Evolutionary conservation across 2,329 filamentous ascomycete genomes (phyloP).

Genomic region (Ophiocordyceps unilateralis): DNA sequence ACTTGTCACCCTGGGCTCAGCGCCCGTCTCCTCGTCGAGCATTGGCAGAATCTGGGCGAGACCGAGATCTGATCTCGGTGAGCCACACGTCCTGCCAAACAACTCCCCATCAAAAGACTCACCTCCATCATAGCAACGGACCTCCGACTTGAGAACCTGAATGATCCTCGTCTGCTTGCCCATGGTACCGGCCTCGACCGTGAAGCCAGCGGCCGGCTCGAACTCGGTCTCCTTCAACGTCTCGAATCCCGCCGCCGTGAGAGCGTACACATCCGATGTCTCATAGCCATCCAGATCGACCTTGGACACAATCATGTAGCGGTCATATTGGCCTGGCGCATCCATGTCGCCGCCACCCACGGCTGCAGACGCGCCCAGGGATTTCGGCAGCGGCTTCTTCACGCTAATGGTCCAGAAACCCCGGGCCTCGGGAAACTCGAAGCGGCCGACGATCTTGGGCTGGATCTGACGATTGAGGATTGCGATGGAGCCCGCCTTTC

Average conservation of each 20-base stretch:
- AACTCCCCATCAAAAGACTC: slow-evolving; percentile 17
- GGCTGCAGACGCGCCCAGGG: slow-evolving; percentile 30
- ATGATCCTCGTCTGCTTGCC: slow-evolving; percentile 68
- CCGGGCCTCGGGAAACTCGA: slow-evolving; percentile 55
- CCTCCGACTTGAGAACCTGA: slow-evolving; percentile 72
- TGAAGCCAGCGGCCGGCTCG: slow-evolving; percentile 73
- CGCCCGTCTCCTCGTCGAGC: slow-evolving; percentile 76
- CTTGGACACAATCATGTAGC: slow-evolving; percentile 72
- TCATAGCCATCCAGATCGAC: slow-evolving; percentile 51
- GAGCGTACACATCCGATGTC: slow-evolving; percentile 59
- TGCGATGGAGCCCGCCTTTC: slow-evolving; percentile 51
- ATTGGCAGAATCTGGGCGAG: slow-evolving; percentile 85
- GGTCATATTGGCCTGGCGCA: slow-evolving; percentile 47
- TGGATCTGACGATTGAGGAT: slow-evolving; percentile 65
- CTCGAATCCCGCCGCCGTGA: slow-evolving; percentile 59
- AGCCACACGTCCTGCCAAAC: slow-evolving; percentile 3
- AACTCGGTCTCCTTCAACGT: slow-evolving; percentile 74
- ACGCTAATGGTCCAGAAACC: slow-evolving; percentile 69
- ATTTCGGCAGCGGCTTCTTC: slow-evolving; percentile 48
- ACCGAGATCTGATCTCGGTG: slow-evolving; percentile 48
- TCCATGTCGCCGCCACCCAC: slow-evolving; percentile 37
- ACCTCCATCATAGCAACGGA: slow-evolving; percentile 84
- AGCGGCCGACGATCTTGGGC: slow-evolving; percentile 50
- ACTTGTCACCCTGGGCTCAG: slow-evolving; percentile 59
- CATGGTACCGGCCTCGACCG: slow-evolving; percentile 71